A percentile compares a stretch with the other conserved stretches of the same genome.
These are phyloP conservation scores for Fragosphaeria purpurea DNA, from an alignment of 2,329 filamentous ascomycete genomes.

Conservation along the genomic window DNA sequence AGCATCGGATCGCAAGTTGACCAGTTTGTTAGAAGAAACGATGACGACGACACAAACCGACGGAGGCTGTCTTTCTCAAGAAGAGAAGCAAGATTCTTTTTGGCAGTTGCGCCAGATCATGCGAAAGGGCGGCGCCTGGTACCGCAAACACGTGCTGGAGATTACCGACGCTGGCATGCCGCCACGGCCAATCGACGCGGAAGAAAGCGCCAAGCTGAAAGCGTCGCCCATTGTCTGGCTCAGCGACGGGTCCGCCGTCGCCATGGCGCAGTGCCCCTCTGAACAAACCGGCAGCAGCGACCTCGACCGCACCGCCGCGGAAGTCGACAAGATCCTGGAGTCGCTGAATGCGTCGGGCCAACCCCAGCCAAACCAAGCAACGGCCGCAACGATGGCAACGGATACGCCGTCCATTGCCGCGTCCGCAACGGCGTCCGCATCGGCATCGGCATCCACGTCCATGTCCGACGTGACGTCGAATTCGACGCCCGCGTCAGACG, in stretches of 20 bases:
- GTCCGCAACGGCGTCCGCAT: neutral
- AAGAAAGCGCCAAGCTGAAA: conserved; percentile 1
- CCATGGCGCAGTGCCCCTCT: neutral
- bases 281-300: neutral
- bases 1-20: conserved; percentile 9
- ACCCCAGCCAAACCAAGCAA: neutral
- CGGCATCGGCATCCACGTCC: neutral
- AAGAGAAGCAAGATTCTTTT: conserved; percentile 9
- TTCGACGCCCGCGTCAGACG: neutral
- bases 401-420: neutral
- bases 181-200: neutral
- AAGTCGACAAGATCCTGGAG: conserved; percentile 1
- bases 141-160: conserved; percentile 3
- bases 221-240: conserved; percentile 6
- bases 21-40: neutral
- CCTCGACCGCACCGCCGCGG: neutral
- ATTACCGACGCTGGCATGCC: neutral
- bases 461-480: neutral
- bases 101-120: conserved; percentile 12
- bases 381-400: too few species aligned
- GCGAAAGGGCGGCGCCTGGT: conserved; percentile 8
- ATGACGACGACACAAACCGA: neutral
- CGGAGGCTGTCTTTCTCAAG: neutral
- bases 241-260: neutral
- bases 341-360: neutral